Conservation (phyloP, 805 yeast genomes). For the Kregervanrija fluxuum region DNA sequence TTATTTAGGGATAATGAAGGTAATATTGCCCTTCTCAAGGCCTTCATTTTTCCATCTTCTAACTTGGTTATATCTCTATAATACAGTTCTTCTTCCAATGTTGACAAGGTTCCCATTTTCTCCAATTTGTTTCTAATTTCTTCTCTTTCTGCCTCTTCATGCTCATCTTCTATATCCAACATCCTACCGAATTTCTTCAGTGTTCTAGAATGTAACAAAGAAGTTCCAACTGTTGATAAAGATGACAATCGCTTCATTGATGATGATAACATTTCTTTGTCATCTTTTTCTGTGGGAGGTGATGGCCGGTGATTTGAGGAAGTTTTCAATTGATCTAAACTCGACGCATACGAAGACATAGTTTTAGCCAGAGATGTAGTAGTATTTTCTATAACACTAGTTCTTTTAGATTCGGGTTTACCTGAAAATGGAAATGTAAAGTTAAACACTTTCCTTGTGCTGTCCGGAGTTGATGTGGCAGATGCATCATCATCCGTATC, state of each 20-base stretch:
- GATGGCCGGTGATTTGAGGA: too few relatives aligned
- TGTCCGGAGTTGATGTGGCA: too few relatives aligned
- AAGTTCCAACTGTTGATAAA: background rate
- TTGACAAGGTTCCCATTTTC: conserved; percentile 51
- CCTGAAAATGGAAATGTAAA: conserved; percentile 58
- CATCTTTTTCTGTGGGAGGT: too few relatives aligned
- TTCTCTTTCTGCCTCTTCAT: conserved; percentile 23
- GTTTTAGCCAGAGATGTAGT: too few relatives aligned
- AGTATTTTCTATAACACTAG: too few relatives aligned
- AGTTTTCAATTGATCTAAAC: too few relatives aligned
- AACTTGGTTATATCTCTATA: conserved; percentile 49
- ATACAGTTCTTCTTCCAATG: conserved; percentile 55
- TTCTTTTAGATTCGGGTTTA: background rate
- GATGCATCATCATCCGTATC: conserved; percentile 16
- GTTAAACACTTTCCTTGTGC: conserved; percentile 33
- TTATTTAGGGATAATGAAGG: conserved; percentile 16
- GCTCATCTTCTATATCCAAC: conserved; percentile 8
- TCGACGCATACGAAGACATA: too few relatives aligned
- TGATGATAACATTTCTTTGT: too few relatives aligned
- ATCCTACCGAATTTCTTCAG: conserved; percentile 6
- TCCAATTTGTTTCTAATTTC: conserved; percentile 35
- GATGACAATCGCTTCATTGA: background rate
- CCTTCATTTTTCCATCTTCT: conserved; percentile 63
- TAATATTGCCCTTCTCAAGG: conserved; percentile 54
- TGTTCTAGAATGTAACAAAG: background rate